Base-by-base conservation (phyloP, 2,329 filamentous ascomycete genomes). In the Diaporthe sp. region DNA sequence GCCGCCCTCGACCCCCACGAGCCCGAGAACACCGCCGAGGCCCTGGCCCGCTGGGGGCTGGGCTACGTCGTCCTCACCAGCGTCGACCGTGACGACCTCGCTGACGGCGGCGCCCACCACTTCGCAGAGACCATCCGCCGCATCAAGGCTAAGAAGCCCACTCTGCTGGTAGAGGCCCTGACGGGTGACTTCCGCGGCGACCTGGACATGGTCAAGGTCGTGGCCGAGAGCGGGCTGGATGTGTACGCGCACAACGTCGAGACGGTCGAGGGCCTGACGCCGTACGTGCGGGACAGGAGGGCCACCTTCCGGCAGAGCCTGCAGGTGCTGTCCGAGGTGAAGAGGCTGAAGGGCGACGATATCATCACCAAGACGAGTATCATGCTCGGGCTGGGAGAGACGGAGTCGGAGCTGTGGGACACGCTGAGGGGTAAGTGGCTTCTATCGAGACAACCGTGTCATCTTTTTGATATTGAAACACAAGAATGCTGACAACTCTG, bases 311-410 rank as follows among this genome's bases (percentile, higher is more conserved):
- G 94, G 79, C 95, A 98, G 87, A 97, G 94, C 77, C 85, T 98
- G 77, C 88, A 87, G 44, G 96, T 99, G 10, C 86, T 99, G 76
- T 89, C 92, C 75, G 92, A 94, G 51, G 97, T 94, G 42, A 98
- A 99, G 89, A 89, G 91, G 76, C 91, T 94, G 2, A 91, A 90
- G 75, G 88, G 89, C 74, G 84, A 87, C 77, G 91, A 93, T 1
- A 90, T 98, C 76, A 98, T 99, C 81, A 99, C 97, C n/a, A 99
- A 99, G 90, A 98, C 97, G 1, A 98, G 95, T 80, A 92, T 99
- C 78, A 99, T 99, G 97, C 89, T 99, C 34, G 97, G 97, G 5
- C 86, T 99, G 7, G 97, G 97, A 17, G 97, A 99, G 89, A 95
- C 93, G 37, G 96, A 98, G 81, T 90, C 94, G 25, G 94, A 98